These are phyloP conservation scores for Russula dissimulans DNA, from an alignment of 768 basidiomycete genomes.

Conservation along the genomic window DNA sequence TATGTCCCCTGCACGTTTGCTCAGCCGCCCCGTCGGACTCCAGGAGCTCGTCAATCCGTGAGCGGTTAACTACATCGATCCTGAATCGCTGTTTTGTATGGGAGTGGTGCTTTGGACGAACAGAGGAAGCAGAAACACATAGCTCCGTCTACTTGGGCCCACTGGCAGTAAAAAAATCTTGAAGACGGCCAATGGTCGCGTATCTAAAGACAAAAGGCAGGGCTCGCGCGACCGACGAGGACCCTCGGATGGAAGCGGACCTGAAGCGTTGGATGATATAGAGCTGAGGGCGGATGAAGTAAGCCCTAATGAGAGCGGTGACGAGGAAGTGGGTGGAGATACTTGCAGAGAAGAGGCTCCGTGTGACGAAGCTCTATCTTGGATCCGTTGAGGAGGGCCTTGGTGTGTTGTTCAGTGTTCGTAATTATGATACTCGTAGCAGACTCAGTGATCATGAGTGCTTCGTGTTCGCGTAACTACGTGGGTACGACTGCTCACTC, in stretches of 20 bases:
- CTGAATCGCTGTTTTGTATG: too few species aligned
- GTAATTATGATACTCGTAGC: conserved; percentile 48
- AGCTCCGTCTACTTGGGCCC: too few species aligned
- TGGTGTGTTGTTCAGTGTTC: conserved; percentile 31
- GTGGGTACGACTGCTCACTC: not conserved
- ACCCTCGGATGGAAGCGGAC: conserved; percentile 50
- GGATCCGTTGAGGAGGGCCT: conserved; percentile 71
- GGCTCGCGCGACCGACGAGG: conserved; percentile 39
- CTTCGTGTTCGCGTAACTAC: not conserved
- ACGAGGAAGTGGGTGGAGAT: conserved; percentile 82
- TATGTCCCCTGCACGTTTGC: too few species aligned
- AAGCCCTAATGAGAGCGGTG: conserved; percentile 55
- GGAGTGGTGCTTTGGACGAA: too few species aligned
- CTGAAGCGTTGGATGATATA: conserved; percentile 54
- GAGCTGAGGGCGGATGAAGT: conserved; percentile 52
- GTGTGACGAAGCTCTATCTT: conserved; percentile 86
- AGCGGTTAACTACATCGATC: too few species aligned
- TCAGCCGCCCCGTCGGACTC: too few species aligned
- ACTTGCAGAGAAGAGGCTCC: conserved; percentile 79
- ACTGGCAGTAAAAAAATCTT: too few species aligned
- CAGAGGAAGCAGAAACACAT: too few species aligned
- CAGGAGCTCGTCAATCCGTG: too few species aligned
- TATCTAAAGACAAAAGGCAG: not conserved
- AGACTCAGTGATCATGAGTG: conserved; percentile 43
- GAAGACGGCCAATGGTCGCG: too few species aligned